Base-by-base conservation (phyloP, 2,329 filamentous ascomycete species). In the Spiromastix sp. region DNA sequence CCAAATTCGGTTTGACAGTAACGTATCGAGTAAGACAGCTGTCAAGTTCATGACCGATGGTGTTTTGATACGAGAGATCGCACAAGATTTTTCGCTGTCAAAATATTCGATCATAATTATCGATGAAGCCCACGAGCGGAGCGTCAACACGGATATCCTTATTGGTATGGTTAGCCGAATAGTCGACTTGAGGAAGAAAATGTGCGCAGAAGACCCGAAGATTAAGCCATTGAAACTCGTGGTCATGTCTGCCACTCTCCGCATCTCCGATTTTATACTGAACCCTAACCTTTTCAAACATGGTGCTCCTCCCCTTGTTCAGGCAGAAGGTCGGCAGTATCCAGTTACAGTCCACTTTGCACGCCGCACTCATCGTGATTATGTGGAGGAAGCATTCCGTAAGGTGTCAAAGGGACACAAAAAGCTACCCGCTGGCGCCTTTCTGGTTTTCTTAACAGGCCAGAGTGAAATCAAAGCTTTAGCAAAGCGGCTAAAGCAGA, bases 1-100 rank as follows among this genome's bases (percentile, higher is more conserved):
- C 56, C 91, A 87, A 56, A 95, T 98, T 48, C 81, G 93, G 16
- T 98, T 96, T 46, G 91, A 98, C 53, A 85, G 81, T 32, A 89
- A 79, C 0, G 78, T 82, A 2, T 76, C 78, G 32, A 68, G 77
- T 18, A 80, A 85, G 34, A 98, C 91, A 0, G 82, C 85, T 4
- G 76, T 98, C 56, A 98, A 98, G 57, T 98, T 96, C 63, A 95
- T 98, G 87, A 98, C 91, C 0, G 91, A 98, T 58, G 91, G 91
- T 71, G 86, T 98, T 18, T 67, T 98, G 40, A 71, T 98, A 7
- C 79, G 91, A 38, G 91, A 98, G 59, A 81, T 95, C 36, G 79
- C 84, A 1, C 79, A 91, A 45, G 91, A 98, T 54, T 85, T 96
- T 51, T 72, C 85, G 0, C 63, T 98, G 29, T 76, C 72, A 32